Percentiles rank a stretch among this genome's conserved stretches.
Evolutionary conservation across 2,329 filamentous ascomycete genomes (phyloP).

Genomic region (Plenodomus biglobosus): DNA sequence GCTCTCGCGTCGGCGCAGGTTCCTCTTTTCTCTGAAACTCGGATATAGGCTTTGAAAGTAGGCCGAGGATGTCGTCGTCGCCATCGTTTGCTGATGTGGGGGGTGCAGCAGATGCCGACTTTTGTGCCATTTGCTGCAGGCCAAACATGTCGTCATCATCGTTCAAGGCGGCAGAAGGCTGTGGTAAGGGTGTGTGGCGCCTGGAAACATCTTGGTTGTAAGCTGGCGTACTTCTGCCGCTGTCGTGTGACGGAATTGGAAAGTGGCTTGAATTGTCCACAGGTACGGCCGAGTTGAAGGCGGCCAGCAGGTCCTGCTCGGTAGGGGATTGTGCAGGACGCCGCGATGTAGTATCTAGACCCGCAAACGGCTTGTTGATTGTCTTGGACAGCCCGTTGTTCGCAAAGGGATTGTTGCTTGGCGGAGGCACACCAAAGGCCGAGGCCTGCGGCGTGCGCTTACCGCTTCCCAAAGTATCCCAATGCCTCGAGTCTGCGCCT

Average conservation of each 20-base stretch:
- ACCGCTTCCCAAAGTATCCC: slow-evolving; percentile 68
- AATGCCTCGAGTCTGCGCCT: slow-evolving; percentile 65
- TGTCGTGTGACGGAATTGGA: slow-evolving; percentile 49
- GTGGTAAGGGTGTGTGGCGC: slow-evolving; percentile 32
- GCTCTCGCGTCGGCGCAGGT: slow-evolving; percentile 9
- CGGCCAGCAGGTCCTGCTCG: slow-evolving; percentile 63
- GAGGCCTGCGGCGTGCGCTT: slow-evolving; percentile 52
- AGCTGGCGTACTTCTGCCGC: slow-evolving; percentile 47
- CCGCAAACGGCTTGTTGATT: slow-evolving; percentile 46
- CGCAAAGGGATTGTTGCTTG: slow-evolving; percentile 24
- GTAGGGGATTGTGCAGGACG: slow-evolving; percentile 40
- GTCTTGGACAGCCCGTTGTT: slow-evolving; percentile 35
- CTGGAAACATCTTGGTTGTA: slow-evolving; percentile 28
- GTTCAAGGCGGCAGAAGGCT: slow-evolving; percentile 47
- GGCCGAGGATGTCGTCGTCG: slow-evolving; percentile 65
- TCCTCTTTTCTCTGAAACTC: slow-evolving; percentile 47
- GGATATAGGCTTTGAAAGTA: slow-evolving; percentile 61
- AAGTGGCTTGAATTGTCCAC: slow-evolving; percentile 63
- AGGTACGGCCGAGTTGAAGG: slow-evolving; percentile 61
- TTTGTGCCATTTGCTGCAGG: slow-evolving; percentile 63
- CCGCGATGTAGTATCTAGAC: slow-evolving; percentile 34
- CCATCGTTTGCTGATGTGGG: slow-evolving; percentile 19
- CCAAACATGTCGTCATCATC: slow-evolving; percentile 88
- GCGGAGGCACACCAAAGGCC: slow-evolving; percentile 25
- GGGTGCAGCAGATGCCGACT: slow-evolving; percentile 24